Evolutionary conservation across 768 basidiomycete species (phyloP).

Genomic region (Butyriboletus loyo): DNA sequence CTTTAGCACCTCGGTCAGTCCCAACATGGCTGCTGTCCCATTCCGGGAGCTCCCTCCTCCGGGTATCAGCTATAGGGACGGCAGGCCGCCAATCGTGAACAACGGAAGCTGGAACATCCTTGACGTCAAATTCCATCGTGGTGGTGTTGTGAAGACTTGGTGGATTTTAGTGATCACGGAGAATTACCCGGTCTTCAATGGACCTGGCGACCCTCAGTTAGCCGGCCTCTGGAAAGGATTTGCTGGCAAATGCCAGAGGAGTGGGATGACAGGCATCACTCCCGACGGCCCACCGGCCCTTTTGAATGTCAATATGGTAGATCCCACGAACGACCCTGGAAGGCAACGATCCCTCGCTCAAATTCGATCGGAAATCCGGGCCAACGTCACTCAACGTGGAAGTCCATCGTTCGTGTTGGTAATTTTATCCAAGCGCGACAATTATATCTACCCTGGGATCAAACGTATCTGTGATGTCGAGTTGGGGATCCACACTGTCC

Average conservation of each 20-base stretch:
- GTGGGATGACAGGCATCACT: slow-evolving; percentile 64
- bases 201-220: slow-evolving; percentile 34
- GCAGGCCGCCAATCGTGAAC: slow-evolving; percentile 39
- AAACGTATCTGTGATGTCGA: slow-evolving; percentile 74
- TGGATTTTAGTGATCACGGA: slow-evolving; percentile 67
- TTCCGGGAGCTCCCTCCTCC: slow-evolving; percentile 65
- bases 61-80: slow-evolving; percentile 49
- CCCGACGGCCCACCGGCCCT: slow-evolving; percentile 39
- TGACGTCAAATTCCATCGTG: slow-evolving; percentile 62
- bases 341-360: slow-evolving; percentile 36
- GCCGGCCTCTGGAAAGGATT: slow-evolving; percentile 50
- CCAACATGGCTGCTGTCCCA: slow-evolving; percentile 61
- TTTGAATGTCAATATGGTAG: slow-evolving; percentile 18
- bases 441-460: slow-evolving; percentile 77
- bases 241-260: slow-evolving; percentile 47
- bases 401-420: slow-evolving; percentile 70
- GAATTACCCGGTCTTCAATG: slow-evolving; percentile 35
- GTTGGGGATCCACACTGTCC: slow-evolving; percentile 70
- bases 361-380: slow-evolving; percentile 43
- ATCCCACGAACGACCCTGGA: slow-evolving; percentile 29
- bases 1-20: slow-evolving; percentile 57
- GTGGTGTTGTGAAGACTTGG: slow-evolving; percentile 54
- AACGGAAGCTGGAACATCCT: slow-evolving; percentile 79
- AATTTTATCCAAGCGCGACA: slow-evolving; percentile 63
- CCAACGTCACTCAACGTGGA: slow-evolving; percentile 19